Evolutionary conservation across 2,329 filamentous ascomycete genomes (phyloP).

Genomic region (Penicillium brasilianum): DNA sequence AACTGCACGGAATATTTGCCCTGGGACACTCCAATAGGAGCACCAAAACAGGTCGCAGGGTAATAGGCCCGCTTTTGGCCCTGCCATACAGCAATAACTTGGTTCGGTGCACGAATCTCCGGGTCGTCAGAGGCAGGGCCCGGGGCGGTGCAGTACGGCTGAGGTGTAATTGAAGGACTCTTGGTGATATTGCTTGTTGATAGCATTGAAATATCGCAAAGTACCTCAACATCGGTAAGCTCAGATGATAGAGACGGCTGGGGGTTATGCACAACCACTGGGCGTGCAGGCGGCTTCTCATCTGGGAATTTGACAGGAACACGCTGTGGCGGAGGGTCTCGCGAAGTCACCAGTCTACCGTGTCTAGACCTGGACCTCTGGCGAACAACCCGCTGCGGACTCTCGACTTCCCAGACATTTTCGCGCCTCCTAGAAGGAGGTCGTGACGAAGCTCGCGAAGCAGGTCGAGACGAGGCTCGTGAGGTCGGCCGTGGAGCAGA

Average conservation of each 20-base stretch:
- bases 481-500: not conserved
- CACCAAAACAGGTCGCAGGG: slow-evolving; percentile 63
- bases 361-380: slow-evolving; percentile 24
- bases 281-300: slow-evolving; percentile 8
- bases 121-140: slow-evolving; percentile 18
- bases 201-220: slow-evolving; percentile 17
- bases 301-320: slow-evolving; percentile 13
- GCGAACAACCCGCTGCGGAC: slow-evolving; percentile 34
- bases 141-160: slow-evolving; percentile 13
- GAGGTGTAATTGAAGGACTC: slow-evolving; percentile 22
- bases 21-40: slow-evolving; percentile 44
- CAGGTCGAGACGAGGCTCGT: not conserved
- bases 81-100: slow-evolving; percentile 65
- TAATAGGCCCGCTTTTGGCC: slow-evolving; percentile 62
- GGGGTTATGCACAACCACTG: slow-evolving; percentile 17
- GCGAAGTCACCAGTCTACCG: slow-evolving; percentile 16
- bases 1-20: slow-evolving; percentile 53
- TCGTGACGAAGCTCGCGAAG: not conserved
- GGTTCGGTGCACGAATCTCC: slow-evolving; percentile 51
- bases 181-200: slow-evolving; percentile 19
- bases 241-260: slow-evolving; percentile 24
- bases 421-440: slow-evolving; percentile 29
- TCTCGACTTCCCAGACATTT: slow-evolving; percentile 45
- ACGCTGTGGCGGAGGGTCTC: slow-evolving; percentile 10
- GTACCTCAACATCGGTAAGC: slow-evolving; percentile 19